Base-by-base conservation (phyloP, 495 filamentous ascomycete genomes). In the Xylaria grammica region DNA sequence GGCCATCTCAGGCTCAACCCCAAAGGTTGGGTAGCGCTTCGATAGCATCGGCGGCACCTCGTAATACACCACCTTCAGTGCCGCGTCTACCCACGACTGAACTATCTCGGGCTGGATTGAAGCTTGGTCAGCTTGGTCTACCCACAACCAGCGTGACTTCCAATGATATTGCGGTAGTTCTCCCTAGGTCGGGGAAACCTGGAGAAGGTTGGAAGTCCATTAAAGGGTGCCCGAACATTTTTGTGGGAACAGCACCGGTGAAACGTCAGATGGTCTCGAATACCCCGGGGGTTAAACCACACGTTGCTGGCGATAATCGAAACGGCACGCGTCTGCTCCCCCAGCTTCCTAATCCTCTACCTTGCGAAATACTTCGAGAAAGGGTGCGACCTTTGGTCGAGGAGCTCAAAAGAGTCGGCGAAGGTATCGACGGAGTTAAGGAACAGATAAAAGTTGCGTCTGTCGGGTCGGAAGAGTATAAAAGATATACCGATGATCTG, bases 221-320 rank as follows among this genome's bases (percentile, higher is more conserved):
- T 19, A 29, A 42, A 27, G 62, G 62, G 1, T 64, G 62, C 34
- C 62, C 62, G 10, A 58, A 64, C 44, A 24, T 64, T 24, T 48
- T 50, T 9, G 8, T 58, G 32, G 62, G 62, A 42, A 19, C 11
- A 15, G 4, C 17, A 7, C 42, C 62, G 24, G 44, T 58, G 24
- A 42, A 15, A 19, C 62, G 62, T 30, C 62, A 64, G 32, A 24
- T 58, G 20, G 44, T 64, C 51, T 29, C 42, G 8, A 51, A 51
- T 24, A 48, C 51, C 0, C 27, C 51, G 4, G 61, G 44, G n/a
- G 53, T 64, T 7, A 64, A 64, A 38, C 62, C 62, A n/a, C 53
- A 58, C 29, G 62, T 64, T 50, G 62, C 62, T 58, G 62, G 62
- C 5, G 62, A 64, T 15, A 57, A 57, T 44, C 22, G 53, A 38